Percentiles rank a stretch among this genome's conserved stretches.
phyloP scores from a whole-genome alignment of 495 filamentous ascomycete genomes.

The Aspergillus asperescens region DNA sequence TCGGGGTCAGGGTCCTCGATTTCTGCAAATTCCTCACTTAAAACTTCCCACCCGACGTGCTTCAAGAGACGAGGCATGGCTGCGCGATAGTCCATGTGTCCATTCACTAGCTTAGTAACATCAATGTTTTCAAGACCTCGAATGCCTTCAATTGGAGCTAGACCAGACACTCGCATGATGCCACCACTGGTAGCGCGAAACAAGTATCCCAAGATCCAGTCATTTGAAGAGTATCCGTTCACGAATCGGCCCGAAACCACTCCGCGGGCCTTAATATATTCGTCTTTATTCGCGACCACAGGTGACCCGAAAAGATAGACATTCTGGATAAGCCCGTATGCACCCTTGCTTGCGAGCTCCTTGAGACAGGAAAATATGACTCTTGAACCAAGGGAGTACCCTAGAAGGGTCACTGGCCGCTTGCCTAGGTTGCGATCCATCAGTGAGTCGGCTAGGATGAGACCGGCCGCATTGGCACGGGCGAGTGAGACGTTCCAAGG shows the following conservation, averaged over 20 bases:
- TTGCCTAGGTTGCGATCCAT: slow-evolving; percentile 88
- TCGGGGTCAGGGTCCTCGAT: slow-evolving; percentile 98
- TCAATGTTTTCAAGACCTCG: slow-evolving; percentile 86
- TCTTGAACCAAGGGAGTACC: slow-evolving; percentile 87
- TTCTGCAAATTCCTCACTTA: slow-evolving; percentile 91
- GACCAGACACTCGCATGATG: slow-evolving; percentile 85
- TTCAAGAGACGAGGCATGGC: slow-evolving; percentile 85
- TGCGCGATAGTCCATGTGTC: slow-evolving; percentile 94
- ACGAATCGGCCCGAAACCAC: slow-evolving; percentile 88
- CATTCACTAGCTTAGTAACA: slow-evolving; percentile 77
- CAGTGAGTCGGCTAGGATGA: slow-evolving; percentile 94
- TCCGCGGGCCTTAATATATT: slow-evolving; percentile 73
- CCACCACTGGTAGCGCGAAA: slow-evolving; percentile 93
- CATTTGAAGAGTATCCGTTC: slow-evolving; percentile 89
- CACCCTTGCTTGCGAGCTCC: slow-evolving; percentile 81
- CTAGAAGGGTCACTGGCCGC: slow-evolving; percentile 89
- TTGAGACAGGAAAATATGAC: slow-evolving; percentile 90
- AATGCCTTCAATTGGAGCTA: slow-evolving; percentile 71
- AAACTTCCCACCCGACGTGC: slow-evolving; percentile 81
- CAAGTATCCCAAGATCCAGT: slow-evolving; percentile 97
- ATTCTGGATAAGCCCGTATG: slow-evolving; percentile 89
- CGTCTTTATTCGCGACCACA: slow-evolving; percentile 85
- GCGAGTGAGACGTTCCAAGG: slow-evolving; percentile 94
- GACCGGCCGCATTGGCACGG: slow-evolving; percentile 77
- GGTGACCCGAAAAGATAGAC: slow-evolving; percentile 93